Conservation (phyloP, 768 basidiomycete species). For the Kwoniella europaea region DNA sequence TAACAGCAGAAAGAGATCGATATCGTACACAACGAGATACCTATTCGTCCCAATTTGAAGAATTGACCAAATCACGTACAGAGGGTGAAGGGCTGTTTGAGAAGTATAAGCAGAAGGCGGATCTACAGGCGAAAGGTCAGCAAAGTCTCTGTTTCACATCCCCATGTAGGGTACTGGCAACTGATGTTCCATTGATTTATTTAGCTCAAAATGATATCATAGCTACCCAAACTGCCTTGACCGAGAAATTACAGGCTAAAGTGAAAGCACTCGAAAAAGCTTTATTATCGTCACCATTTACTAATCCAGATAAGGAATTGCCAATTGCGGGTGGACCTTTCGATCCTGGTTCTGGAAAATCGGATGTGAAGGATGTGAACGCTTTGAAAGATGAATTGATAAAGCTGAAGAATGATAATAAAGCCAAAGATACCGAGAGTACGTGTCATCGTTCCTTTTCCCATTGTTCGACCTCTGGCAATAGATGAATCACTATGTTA, state of each 20-base stretch:
- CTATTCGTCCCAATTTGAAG: conserved; percentile 52
- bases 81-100: conserved; percentile 42
- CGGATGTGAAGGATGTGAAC: conserved; percentile 49
- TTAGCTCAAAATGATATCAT: conserved; percentile 55
- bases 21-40: conserved; percentile 47
- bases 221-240: conserved; percentile 39
- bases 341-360: conserved; percentile 12
- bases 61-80: conserved; percentile 39
- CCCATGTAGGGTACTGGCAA: no score
- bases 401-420: conserved; percentile 25
- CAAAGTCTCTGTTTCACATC: no score
- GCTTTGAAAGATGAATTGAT: conserved; percentile 43
- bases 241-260: conserved; percentile 49
- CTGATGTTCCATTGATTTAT: background rate
- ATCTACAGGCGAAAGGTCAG: conserved; percentile 45
- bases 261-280: conserved; percentile 38
- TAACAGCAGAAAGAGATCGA: conserved; percentile 41
- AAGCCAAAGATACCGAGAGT: conserved; percentile 48
- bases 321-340: conserved; percentile 16
- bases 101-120: conserved; percentile 49
- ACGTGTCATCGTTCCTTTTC: conserved; percentile 20
- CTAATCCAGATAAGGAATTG: background rate
- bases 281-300: background rate
- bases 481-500: no score
- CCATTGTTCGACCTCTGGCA: background rate